Evolutionary conservation across 2,329 filamentous ascomycete genomes (phyloP).

Genomic region (Penicillium sp.): DNA sequence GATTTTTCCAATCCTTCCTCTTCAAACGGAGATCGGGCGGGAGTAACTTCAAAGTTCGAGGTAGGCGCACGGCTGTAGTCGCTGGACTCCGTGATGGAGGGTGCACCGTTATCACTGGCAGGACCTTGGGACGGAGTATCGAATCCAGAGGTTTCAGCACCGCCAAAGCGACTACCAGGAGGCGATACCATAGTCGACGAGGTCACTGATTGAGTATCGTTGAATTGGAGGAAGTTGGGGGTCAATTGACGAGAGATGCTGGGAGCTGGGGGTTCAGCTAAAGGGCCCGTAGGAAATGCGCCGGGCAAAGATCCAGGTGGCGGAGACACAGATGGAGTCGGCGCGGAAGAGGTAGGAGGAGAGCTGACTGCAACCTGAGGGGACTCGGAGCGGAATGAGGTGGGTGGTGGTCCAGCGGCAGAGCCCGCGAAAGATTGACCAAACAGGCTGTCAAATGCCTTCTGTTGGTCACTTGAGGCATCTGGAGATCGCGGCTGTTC

Average conservation of each 20-base stretch:
- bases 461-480: slow-evolving; percentile 54
- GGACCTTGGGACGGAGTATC: slow-evolving; percentile 46
- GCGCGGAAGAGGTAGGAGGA: slow-evolving; percentile 51
- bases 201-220: slow-evolving; percentile 67
- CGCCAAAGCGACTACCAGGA: slow-evolving; percentile 65
- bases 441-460: slow-evolving; percentile 84
- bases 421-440: slow-evolving; percentile 64
- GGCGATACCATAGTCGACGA: slow-evolving; percentile 79
- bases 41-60: slow-evolving; percentile 18
- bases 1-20: slow-evolving; percentile 31
- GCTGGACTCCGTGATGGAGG: slow-evolving; percentile 28
- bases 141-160: slow-evolving; percentile 48
- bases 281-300: slow-evolving; percentile 23
- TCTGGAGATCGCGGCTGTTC: slow-evolving; percentile 54
- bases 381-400: slow-evolving; percentile 63
- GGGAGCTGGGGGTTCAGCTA: slow-evolving; percentile 57
- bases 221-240: slow-evolving; percentile 73
- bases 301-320: slow-evolving; percentile 44
- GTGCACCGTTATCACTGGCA: slow-evolving; percentile 34
- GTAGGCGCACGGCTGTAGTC: slow-evolving; percentile 21
- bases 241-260: slow-evolving; percentile 76
- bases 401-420: slow-evolving; percentile 52
- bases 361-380: slow-evolving; percentile 46
- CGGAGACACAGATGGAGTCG: slow-evolving; percentile 66
- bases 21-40: slow-evolving; percentile 37